These are phyloP conservation scores for Melastoma malabathricum DNA, from an alignment of 345 rosid species.

Conservation along the genomic window DNA sequence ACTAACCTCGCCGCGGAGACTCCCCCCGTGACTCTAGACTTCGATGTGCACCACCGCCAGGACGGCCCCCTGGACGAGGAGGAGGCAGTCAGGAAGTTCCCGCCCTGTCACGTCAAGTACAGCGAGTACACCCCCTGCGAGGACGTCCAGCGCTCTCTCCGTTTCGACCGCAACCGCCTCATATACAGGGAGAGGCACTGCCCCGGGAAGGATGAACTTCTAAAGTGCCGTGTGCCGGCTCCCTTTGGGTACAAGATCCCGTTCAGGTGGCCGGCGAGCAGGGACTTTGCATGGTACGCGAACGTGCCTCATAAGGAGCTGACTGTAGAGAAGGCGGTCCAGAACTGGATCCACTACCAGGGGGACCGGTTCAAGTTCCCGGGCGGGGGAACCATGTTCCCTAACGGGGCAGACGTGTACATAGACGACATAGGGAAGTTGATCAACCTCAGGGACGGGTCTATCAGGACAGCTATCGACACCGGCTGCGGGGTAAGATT, in stretches of 20 bases:
- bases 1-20: background rate
- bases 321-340: conserved; percentile 44
- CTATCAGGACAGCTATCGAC: conserved; percentile 14
- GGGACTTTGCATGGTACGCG: conserved; percentile 33
- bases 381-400: conserved; percentile 48
- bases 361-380: conserved; percentile 36
- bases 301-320: conserved; percentile 42
- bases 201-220: conserved; percentile 8
- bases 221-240: conserved; percentile 14
- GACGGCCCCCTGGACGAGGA: background rate
- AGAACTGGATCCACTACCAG: conserved; percentile 37
- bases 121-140: conserved; percentile 44
- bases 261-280: conserved; percentile 31
- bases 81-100: conserved; percentile 9
- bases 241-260: conserved; percentile 18
- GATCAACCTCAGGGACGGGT: conserved; percentile 11
- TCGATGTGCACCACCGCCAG: conserved; percentile 10
- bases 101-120: conserved; percentile 20
- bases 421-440: conserved; percentile 15
- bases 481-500: conserved; percentile 15
- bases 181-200: conserved; percentile 31
- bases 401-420: conserved; percentile 35
- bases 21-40: conserved; percentile 2
- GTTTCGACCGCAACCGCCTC: conserved; percentile 12
- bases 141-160: conserved; percentile 20